A percentile compares a stretch with the other conserved stretches of the same genome.
Evolutionary conservation across 2,329 filamentous ascomycete species (phyloP).

Genomic region (Trichoderma pleuroti): DNA sequence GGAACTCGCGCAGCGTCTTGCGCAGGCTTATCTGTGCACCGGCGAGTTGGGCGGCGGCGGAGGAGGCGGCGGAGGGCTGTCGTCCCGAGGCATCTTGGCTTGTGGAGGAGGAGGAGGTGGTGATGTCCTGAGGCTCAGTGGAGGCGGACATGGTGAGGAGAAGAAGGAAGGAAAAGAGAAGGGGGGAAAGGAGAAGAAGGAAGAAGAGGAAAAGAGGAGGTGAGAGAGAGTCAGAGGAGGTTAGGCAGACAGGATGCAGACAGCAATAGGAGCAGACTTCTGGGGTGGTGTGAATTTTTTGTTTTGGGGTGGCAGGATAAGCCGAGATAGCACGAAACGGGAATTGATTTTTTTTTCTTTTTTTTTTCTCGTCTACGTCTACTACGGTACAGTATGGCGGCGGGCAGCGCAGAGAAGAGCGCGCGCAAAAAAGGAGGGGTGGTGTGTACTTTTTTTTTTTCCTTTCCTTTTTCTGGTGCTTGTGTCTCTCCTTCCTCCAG

Average conservation of each 20-base stretch:
- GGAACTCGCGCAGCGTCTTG: constrained; percentile 74
- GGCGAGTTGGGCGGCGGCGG: constrained; percentile 63
- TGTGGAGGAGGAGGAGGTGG: constrained; percentile 29
- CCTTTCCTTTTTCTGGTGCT: background rate
- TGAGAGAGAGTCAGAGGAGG: constrained; percentile 28
- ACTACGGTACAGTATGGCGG: background rate
- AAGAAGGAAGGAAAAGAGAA: constrained; percentile 26
- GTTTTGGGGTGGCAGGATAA: constrained; percentile 20
- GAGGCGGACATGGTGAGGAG: constrained; percentile 35
- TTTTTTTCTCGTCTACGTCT: background rate
- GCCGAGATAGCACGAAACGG: constrained; percentile 9
- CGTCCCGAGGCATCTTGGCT: constrained; percentile 59
- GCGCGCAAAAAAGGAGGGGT: constrained; percentile 6
- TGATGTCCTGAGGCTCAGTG: constrained; percentile 21
- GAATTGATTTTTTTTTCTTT: background rate
- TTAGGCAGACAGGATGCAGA: constrained; percentile 20
- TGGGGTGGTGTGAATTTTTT: constrained; percentile 20
- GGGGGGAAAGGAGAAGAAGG: constrained; percentile 24
- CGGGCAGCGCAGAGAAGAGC: constrained; percentile 2
- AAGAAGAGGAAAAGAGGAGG: constrained; percentile 28
- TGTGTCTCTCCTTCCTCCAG: constrained; percentile 3
- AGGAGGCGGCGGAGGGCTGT: constrained; percentile 60
- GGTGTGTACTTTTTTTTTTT: constrained; percentile 4
- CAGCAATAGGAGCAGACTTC: constrained; percentile 17
- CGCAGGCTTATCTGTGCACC: constrained; percentile 68